Evolutionary conservation across 768 basidiomycete species (phyloP), one percentile per base, ranked within the genome.

Genomic region (Tephrocybe rancida): DNA sequence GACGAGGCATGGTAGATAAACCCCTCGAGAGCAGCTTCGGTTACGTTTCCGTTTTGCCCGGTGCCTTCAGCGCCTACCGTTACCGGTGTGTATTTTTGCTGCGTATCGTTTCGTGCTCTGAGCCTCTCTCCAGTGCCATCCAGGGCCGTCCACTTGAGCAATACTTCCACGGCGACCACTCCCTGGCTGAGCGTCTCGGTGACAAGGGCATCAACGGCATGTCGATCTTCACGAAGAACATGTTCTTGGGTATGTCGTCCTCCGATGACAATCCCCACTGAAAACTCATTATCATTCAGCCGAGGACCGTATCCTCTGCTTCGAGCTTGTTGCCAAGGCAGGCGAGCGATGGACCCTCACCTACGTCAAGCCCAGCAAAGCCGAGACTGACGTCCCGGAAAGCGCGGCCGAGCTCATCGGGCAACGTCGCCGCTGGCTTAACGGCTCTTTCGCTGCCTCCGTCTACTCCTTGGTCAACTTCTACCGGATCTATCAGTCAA

Each of bases 221-320:
- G 95, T 87, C 88, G 68, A 95, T 97, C 63, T 96, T 97, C 78
- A 92, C 91, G 39, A 96, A 95, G 76, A 96, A 95, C 66, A 79
- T 80, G 78, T 80, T 80, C 61, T 72, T 80, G 62, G 77, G 75
- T 73, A 52, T 5, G 67, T 64, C 16, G 1, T 22, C n/a, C 26
- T 42, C 21, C n/a, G 5, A 21, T 18, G n/a, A n/a, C 9, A 5
- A 37, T 52, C n/a, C 48, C 37, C 13, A 16, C 22, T 7, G 22
- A 16, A 35, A 52, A 37, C 21, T 34, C 24, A 50, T 27, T 35
- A 56, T 30, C 26, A 25, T 56, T 19, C 44, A 75, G 93, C 93
- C 50, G 94, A 95, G 74, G 94, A 96, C 76, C 90, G 95, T 75
- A 98, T 98, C 61, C 81, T 98, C 24, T 98, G 95, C 73, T 98